These are phyloP conservation scores for Cairneyella variabilis DNA, from an alignment of 495 filamentous ascomycete genomes.

Conservation along the genomic window DNA sequence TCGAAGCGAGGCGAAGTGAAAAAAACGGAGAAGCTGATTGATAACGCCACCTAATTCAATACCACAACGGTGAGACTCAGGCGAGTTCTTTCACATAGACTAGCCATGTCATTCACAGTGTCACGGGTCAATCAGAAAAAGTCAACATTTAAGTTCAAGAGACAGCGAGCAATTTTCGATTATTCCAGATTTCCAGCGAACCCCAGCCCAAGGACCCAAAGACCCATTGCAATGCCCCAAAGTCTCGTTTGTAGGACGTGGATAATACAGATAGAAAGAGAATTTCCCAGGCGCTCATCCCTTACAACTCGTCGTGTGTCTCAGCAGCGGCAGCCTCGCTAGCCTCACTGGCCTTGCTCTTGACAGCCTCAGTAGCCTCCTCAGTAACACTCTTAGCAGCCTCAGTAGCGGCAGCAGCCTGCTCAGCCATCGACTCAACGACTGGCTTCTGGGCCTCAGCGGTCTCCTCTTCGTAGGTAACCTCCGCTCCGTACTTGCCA, in stretches of 20 bases:
- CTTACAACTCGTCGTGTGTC: constrained; percentile 65
- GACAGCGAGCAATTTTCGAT: background rate
- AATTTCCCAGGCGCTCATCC: constrained; percentile 2
- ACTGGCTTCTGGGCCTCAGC: constrained; percentile 43
- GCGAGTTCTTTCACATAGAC: too few species aligned
- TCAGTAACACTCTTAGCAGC: constrained; percentile 33
- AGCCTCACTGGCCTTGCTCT: constrained; percentile 32
- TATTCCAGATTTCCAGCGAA: too few species aligned
- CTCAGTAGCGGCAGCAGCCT: constrained; percentile 50
- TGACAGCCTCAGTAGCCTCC: constrained; percentile 31
- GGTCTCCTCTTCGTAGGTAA: constrained; percentile 46
- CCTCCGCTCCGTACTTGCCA: constrained; percentile 80
- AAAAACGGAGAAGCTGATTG: background rate
- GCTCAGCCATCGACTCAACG: constrained; percentile 48
- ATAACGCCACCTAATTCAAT: too few species aligned
- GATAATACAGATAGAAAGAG: constrained; percentile 25
- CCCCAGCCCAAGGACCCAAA: too few species aligned
- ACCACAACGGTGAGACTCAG: background rate
- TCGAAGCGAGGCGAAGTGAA: background rate
- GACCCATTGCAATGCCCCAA: constrained; percentile 6
- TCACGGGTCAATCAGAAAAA: too few species aligned
- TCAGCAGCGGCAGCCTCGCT: constrained; percentile 40
- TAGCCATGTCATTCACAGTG: too few species aligned
- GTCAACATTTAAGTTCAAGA: too few species aligned
- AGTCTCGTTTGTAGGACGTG: constrained; percentile 3